A percentile compares a stretch with the other conserved stretches of the same genome.
Conservation (phyloP, 805 yeast species). For the Kuraishia molischiana region DNA sequence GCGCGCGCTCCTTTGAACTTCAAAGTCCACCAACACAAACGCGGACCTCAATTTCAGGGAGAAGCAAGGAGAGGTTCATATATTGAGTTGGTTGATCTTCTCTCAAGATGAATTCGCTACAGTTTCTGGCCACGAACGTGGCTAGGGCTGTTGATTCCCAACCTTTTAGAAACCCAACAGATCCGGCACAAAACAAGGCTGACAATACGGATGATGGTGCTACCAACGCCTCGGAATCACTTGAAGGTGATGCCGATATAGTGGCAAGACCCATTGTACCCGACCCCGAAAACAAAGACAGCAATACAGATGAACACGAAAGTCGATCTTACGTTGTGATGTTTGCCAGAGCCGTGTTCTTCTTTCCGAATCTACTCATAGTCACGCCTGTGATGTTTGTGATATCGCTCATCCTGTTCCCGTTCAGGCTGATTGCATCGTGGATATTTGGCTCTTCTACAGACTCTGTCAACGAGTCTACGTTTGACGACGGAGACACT, state of each 20-base stretch:
- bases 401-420: conserved; percentile 47
- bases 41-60: too few relatives aligned
- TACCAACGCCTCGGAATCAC: conserved; percentile 1
- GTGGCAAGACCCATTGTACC: conserved; percentile 2
- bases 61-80: too few relatives aligned
- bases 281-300: too few relatives aligned
- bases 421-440: conserved; percentile 31
- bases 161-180: background rate
- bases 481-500: background rate
- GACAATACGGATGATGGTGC: conserved; percentile 7
- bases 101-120: conserved; percentile 18
- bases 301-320: too few relatives aligned
- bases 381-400: conserved; percentile 40
- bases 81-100: background rate
- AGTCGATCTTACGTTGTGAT: too few relatives aligned
- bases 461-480: background rate
- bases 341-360: conserved; percentile 24
- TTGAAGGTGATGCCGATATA: conserved; percentile 1
- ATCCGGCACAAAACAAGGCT: too few relatives aligned
- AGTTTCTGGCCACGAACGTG: conserved; percentile 19
- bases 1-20: too few relatives aligned
- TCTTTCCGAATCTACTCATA: conserved; percentile 39
- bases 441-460: background rate
- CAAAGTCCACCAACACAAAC: too few relatives aligned
- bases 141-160: conserved; percentile 15